These are phyloP conservation scores for Dothistroma septosporum DNA, from an alignment of 2,329 filamentous ascomycete genomes.

Conservation along the genomic window DNA sequence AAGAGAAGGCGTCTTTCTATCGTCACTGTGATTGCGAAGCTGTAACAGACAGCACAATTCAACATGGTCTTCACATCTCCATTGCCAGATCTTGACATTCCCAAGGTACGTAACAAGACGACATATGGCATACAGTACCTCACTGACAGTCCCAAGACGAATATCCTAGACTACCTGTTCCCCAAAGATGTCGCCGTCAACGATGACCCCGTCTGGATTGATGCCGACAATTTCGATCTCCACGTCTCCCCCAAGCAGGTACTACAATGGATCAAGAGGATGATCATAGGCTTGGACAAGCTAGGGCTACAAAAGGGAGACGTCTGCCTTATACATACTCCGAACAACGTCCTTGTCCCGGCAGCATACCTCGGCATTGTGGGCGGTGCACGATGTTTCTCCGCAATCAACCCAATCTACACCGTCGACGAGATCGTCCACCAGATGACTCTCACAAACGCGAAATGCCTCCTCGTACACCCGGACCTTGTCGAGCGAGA, in stretches of 20 bases:
- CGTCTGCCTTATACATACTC: conserved; percentile 52
- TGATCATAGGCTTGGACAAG: conserved; percentile 48
- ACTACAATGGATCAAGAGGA: conserved; percentile 50
- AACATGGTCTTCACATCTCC: conserved; percentile 27
- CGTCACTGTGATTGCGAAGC: background rate
- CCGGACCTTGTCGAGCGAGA: conserved; percentile 48
- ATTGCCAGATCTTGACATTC: conserved; percentile 28
- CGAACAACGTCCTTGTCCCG: conserved; percentile 55
- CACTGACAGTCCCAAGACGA: conserved; percentile 20
- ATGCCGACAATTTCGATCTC: conserved; percentile 46
- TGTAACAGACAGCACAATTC: background rate
- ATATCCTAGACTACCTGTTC: conserved; percentile 40
- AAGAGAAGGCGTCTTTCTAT: background rate
- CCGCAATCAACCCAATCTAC: conserved; percentile 50
- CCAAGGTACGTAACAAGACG: conserved; percentile 17
- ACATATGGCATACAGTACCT: background rate
- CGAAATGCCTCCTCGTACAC: conserved; percentile 43
- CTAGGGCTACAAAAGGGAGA: conserved; percentile 48
- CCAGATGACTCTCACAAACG: conserved; percentile 43
- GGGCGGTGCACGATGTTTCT: conserved; percentile 52
- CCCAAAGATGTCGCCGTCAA: conserved; percentile 35
- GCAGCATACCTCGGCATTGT: conserved; percentile 53
- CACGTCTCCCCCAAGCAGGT: conserved; percentile 48
- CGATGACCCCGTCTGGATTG: conserved; percentile 52
- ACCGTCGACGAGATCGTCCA: conserved; percentile 51